A percentile compares a stretch with the other conserved stretches of the same genome.
Evolutionary conservation across 225 moss, liverwort and hornwort genomes (phyloP).

Genomic region (Marchantia polymorpha): DNA sequence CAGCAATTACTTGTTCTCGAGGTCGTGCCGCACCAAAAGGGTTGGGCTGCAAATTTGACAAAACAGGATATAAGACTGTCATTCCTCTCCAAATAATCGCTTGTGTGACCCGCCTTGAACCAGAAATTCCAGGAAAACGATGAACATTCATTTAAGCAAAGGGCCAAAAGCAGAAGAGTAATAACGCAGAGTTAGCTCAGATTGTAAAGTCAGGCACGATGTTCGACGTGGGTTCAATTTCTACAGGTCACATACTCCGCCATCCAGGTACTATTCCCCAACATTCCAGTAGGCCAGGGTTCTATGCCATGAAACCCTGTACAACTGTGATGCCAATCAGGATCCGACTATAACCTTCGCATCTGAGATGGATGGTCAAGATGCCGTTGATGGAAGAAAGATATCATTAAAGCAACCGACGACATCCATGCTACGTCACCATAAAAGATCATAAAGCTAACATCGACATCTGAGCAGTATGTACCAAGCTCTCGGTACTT

Average conservation of each 20-base stretch:
- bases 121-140: neutral
- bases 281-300: neutral
- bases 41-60: conserved; percentile 65
- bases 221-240: neutral
- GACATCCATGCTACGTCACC: no score
- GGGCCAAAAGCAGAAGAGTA: neutral
- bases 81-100: neutral
- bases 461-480: neutral
- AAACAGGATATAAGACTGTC: neutral
- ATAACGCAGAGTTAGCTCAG: no score
- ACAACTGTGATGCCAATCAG: neutral
- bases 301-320: neutral
- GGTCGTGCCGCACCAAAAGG: conserved; percentile 99
- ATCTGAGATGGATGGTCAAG: neutral
- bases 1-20: conserved; percentile 97
- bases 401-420: neutral
- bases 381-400: neutral
- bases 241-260: neutral
- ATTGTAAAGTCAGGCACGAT: neutral
- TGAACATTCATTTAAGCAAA: neutral
- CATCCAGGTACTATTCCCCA: neutral
- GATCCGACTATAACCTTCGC: neutral
- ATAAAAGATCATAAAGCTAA: neutral
- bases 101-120: neutral
- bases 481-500: neutral